Evolutionary conservation across 1,284 basidiomycete species (phyloP), one percentile per base, ranked within the genome.

Genomic region (Moesziomyces antarcticus): DNA sequence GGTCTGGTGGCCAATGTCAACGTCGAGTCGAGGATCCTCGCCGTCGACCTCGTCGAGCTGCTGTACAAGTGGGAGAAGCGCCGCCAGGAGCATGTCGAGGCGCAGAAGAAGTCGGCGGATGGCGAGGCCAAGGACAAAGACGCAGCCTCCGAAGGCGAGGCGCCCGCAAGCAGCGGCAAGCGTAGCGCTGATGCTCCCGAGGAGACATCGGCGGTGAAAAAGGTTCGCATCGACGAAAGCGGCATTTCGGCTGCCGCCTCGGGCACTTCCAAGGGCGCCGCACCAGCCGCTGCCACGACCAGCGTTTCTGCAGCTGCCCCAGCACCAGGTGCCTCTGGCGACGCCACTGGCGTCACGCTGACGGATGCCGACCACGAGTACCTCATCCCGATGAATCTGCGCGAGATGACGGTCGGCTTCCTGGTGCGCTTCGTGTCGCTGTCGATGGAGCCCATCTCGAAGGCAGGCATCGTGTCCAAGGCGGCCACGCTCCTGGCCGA

Each of bases 361-460:
- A 49, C 59, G 43, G 46, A 62, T 5, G 67, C 56, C n/a, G 75
- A 79, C 42, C 72, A 76, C 53, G 66, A 73, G 37, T 82, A 82
- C 56, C 56, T 75, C 14, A 73, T 80, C 62, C 76, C 82, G 2
- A 57, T 68, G 59, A 76, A 74, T 43, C 61, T 82, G 57, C 80
- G 81, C 56, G 82, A 83, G 55, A 72, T 80, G 91, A 90, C 67
- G 91, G 97, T 98, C 70, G 95, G 93, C 85, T 97, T 95, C 85
- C 88, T 99, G 27, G 91, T 99, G 22, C 91, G 95, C 53, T 88
- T 98, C 55, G 90, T 89, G 25, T 87, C 93, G n/a, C 88, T 90
- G 22, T 88, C 89, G 6, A 87, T 89, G 47, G 94, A 98, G 56
- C 87, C 88, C 6, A 87, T 89, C 25, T 86, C 88, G 16, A 89